These are phyloP conservation scores for Lactarius quietus DNA, from an alignment of 768 basidiomycete species.

Conservation along the genomic window DNA sequence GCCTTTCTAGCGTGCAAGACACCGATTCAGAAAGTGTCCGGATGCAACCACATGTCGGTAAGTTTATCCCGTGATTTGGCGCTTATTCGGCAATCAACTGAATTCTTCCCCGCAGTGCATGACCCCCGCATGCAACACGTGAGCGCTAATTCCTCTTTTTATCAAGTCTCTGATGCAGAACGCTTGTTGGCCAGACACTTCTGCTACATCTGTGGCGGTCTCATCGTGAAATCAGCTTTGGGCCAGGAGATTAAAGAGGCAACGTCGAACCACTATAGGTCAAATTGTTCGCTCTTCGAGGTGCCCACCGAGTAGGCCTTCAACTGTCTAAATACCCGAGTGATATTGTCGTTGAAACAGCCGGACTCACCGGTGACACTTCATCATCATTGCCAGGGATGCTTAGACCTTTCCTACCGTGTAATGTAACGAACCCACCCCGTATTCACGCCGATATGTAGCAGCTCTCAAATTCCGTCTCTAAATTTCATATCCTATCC, in stretches of 20 bases:
- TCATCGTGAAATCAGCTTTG: constrained; percentile 43
- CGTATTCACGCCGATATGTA: background rate
- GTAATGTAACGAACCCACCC: background rate
- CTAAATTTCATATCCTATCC: background rate
- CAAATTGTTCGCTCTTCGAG: constrained; percentile 37
- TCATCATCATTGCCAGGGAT: background rate
- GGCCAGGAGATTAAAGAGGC: constrained; percentile 33
- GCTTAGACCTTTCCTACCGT: background rate
- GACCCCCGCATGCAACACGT: constrained; percentile 54
- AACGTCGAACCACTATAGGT: constrained; percentile 35
- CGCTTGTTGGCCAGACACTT: constrained; percentile 41
- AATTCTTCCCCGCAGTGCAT: constrained; percentile 41
- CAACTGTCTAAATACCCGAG: background rate
- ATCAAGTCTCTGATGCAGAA: background rate
- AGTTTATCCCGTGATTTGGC: constrained; percentile 27
- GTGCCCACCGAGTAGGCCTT: background rate
- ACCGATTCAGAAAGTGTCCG: constrained; percentile 47
- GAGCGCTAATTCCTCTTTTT: background rate
- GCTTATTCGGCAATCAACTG: background rate
- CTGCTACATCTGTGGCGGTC: constrained; percentile 48
- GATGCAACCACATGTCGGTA: constrained; percentile 60
- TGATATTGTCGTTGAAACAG: background rate
- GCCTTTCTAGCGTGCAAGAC: constrained; percentile 44
- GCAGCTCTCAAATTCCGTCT: background rate
- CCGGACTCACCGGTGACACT: background rate